Evolutionary conservation across 495 filamentous ascomycete genomes (phyloP).

Genomic region (Lichina pygmaea): DNA sequence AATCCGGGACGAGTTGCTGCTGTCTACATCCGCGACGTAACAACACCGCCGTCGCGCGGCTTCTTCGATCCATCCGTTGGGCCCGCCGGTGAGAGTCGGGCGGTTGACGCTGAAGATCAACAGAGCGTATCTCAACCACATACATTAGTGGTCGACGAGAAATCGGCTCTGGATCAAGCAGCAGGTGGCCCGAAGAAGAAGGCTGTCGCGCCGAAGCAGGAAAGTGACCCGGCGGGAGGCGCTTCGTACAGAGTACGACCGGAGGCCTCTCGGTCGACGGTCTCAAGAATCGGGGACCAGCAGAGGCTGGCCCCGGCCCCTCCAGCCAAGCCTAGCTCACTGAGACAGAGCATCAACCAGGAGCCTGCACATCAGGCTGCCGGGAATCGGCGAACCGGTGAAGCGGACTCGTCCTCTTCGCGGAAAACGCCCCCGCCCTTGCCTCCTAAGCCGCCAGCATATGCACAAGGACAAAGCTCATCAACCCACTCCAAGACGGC

Average conservation of each 20-base stretch:
- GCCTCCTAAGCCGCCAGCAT: conserved; percentile 1
- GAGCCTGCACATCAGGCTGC: not conserved
- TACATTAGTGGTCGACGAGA: too few relatives aligned
- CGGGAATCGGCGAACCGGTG: not conserved
- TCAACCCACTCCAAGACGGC: too few relatives aligned
- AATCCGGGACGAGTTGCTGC: conserved; percentile 60
- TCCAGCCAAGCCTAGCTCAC: not conserved
- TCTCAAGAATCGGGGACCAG: conserved; percentile 5
- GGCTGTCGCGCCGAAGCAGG: not conserved
- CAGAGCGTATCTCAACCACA: too few relatives aligned
- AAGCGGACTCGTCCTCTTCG: not conserved
- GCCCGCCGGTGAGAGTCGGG: conserved; percentile 1
- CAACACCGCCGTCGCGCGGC: conserved; percentile 34
- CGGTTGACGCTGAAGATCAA: too few relatives aligned
- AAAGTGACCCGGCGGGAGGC: not conserved
- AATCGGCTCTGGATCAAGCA: not conserved
- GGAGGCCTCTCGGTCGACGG: not conserved
- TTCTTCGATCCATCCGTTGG: conserved; percentile 55
- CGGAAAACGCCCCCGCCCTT: conserved; percentile 1
- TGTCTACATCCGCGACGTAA: conserved; percentile 87
- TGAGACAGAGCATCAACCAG: not conserved
- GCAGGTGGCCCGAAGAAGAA: not conserved
- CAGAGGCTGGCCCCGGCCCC: not conserved
- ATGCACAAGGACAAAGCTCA: not conserved
- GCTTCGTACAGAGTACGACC: not conserved